Evolutionary conservation across 768 basidiomycete genomes (phyloP).

Genomic region (Crassisporium funariophilum): DNA sequence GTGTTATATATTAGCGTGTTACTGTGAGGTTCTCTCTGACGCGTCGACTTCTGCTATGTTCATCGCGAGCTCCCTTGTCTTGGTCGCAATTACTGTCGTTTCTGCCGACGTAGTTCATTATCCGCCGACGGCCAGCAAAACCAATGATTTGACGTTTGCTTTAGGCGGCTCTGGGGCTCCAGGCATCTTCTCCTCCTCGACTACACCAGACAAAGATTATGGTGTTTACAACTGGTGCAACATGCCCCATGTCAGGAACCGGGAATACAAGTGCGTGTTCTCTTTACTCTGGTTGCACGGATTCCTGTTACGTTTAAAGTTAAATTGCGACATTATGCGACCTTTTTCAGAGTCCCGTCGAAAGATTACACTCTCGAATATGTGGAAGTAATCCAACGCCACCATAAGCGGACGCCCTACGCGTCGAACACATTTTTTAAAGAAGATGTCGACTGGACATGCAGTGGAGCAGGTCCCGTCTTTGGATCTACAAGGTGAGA

Average conservation of each 20-base stretch:
- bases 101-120: constrained; percentile 35
- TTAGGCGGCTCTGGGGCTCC: constrained; percentile 45
- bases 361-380: constrained; percentile 41
- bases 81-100: constrained; percentile 13
- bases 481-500: constrained; percentile 32
- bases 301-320: background rate
- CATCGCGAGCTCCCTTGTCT: constrained; percentile 11
- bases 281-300: background rate
- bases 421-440: constrained; percentile 51
- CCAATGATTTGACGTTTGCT: constrained; percentile 47
- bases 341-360: constrained; percentile 34
- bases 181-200: constrained; percentile 47
- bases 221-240: constrained; percentile 56
- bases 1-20: background rate
- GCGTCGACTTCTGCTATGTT: constrained; percentile 19
- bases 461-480: constrained; percentile 42
- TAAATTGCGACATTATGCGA: background rate
- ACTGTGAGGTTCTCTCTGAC: background rate
- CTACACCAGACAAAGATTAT: constrained; percentile 39
- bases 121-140: constrained; percentile 38
- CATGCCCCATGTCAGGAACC: constrained; percentile 51
- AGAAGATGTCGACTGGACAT: constrained; percentile 48
- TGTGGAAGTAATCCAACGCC: constrained; percentile 54
- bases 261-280: constrained; percentile 46
- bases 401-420: constrained; percentile 57